Evolutionary conservation across 2,329 filamentous ascomycete species (phyloP).

Genomic region (Talaromyces sp.): DNA sequence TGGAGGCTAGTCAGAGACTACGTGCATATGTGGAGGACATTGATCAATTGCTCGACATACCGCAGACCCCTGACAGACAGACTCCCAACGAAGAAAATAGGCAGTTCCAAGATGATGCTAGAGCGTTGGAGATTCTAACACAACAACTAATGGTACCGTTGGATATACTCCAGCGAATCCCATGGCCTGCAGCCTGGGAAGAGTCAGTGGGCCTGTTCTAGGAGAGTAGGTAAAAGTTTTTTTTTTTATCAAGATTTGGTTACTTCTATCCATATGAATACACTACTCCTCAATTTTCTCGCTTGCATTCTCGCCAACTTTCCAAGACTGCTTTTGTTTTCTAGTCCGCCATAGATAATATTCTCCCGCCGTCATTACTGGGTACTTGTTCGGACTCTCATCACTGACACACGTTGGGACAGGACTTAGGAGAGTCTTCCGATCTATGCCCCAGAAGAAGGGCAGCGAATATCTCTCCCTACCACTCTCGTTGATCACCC

Average conservation of each 20-base stretch:
- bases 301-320: slow-evolving; percentile 2
- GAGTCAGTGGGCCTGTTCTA: neutral
- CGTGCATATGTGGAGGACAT: slow-evolving; percentile 10
- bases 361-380: slow-evolving; percentile 30
- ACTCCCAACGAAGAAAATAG: neutral
- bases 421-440: slow-evolving; percentile 22
- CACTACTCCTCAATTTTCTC: neutral
- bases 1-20: slow-evolving; percentile 5
- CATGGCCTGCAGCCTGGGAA: slow-evolving; percentile 11
- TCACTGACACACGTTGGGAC: slow-evolving; percentile 28
- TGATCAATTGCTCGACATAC: slow-evolving; percentile 3
- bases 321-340: slow-evolving; percentile 5
- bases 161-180: slow-evolving; percentile 9
- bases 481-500: slow-evolving; percentile 37
- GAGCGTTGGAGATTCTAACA: neutral
- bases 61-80: neutral
- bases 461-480: slow-evolving; percentile 36
- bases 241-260: neutral
- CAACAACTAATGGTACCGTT: slow-evolving; percentile 5
- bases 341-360: slow-evolving; percentile 23
- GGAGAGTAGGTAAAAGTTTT: neutral
- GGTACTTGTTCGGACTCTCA: slow-evolving; percentile 31
- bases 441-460: slow-evolving; percentile 32
- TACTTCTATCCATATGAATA: neutral
- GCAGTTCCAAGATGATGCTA: neutral